Percentiles rank a stretch among this genome's conserved stretches.
phyloP scores from a whole-genome alignment of 2,329 filamentous ascomycete genomes.

The Fusarium sp. region DNA sequence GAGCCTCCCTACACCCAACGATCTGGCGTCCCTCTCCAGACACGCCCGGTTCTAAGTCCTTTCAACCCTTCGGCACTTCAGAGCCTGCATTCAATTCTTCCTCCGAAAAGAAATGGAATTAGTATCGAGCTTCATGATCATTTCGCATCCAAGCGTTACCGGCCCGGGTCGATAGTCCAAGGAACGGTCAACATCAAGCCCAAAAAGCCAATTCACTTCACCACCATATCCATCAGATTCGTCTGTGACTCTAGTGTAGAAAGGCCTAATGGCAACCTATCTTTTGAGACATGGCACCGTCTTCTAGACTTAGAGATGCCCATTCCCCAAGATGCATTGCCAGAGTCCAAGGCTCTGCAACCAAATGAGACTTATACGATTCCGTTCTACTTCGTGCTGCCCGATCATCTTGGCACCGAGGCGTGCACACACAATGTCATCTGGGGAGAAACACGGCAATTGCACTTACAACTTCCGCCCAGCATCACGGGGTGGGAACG shows the following conservation, averaged over 20 bases:
- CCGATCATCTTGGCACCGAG: slow-evolving; percentile 19
- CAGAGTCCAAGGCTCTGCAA: background rate
- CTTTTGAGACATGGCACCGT: slow-evolving; percentile 31
- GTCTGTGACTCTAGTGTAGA: slow-evolving; percentile 28
- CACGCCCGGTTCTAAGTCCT: slow-evolving; percentile 20
- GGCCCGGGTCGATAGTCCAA: slow-evolving; percentile 12
- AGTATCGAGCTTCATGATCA: slow-evolving; percentile 15
- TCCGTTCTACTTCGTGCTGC: slow-evolving; percentile 26
- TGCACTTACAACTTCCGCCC: slow-evolving; percentile 18
- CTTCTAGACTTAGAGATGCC: slow-evolving; percentile 26
- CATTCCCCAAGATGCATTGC: slow-evolving; percentile 2
- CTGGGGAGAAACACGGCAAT: slow-evolving; percentile 22
- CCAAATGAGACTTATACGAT: slow-evolving; percentile 16
- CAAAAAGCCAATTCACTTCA: slow-evolving; percentile 16
- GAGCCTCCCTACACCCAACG: slow-evolving; percentile 23
- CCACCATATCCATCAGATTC: slow-evolving; percentile 17
- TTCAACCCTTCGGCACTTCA: slow-evolving; percentile 24
- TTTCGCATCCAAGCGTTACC: slow-evolving; percentile 28
- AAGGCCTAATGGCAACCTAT: slow-evolving; percentile 8
- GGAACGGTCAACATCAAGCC: slow-evolving; percentile 25
- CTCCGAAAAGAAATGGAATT: slow-evolving; percentile 10
- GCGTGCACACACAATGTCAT: slow-evolving; percentile 25
- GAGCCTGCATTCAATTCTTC: slow-evolving; percentile 8
- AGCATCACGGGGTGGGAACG: slow-evolving; percentile 14
- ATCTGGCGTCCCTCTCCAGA: slow-evolving; percentile 27